Evolutionary conservation across 1,284 basidiomycete species (phyloP).

Genomic region (Irpex rosettiformis): DNA sequence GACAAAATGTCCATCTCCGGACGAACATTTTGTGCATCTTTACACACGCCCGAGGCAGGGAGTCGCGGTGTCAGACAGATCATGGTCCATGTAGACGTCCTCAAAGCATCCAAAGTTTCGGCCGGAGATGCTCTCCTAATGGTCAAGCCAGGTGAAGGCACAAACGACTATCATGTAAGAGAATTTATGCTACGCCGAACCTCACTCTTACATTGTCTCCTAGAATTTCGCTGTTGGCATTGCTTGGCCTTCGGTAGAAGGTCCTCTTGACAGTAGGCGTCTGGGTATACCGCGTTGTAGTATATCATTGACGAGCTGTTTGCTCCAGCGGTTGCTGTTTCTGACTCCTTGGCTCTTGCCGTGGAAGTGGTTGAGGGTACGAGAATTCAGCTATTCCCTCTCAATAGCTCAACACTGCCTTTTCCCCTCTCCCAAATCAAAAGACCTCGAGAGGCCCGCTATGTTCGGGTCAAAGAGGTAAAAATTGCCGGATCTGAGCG

Average conservation of each 20-base stretch:
- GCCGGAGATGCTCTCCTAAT: conserved; percentile 68
- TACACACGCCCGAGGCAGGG: conserved; percentile 35
- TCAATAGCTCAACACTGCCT: conserved; percentile 41
- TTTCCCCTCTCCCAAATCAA: conserved; percentile 47
- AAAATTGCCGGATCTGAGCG: not conserved
- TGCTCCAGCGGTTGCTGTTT: conserved; percentile 47
- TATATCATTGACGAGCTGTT: conserved; percentile 4
- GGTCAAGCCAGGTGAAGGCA: conserved; percentile 37
- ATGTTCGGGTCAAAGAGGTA: conserved; percentile 37
- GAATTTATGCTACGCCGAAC: not conserved
- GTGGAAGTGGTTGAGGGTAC: conserved; percentile 46
- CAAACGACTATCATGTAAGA: conserved; percentile 19
- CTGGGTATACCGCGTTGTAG: conserved; percentile 9
- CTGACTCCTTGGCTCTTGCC: conserved; percentile 56
- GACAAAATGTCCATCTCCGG: conserved; percentile 37
- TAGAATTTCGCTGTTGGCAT: conserved; percentile 65
- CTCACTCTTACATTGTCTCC: not conserved
- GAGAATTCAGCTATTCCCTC: conserved; percentile 43
- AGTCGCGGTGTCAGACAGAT: conserved; percentile 61
- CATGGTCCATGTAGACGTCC: conserved; percentile 58
- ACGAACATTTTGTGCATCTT: conserved; percentile 42
- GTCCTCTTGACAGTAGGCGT: conserved; percentile 52
- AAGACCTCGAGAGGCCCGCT: conserved; percentile 45
- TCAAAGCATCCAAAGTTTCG: conserved; percentile 60
- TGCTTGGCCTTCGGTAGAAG: conserved; percentile 66